Conservation (phyloP, 176 grass and related monocot genomes). For the Ananas comosus region DNA sequence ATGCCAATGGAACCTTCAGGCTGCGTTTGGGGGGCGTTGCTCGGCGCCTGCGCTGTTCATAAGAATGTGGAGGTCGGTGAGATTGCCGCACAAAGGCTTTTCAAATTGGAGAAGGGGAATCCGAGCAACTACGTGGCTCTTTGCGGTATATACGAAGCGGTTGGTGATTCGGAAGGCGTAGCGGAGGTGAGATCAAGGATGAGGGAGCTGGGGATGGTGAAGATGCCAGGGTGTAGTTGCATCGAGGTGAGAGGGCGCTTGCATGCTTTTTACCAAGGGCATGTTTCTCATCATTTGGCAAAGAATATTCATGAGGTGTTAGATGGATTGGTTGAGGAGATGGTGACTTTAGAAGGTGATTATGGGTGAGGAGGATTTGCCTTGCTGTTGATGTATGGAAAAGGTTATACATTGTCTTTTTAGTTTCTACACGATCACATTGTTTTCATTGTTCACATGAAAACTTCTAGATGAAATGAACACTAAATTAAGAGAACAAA, state of each 20-base stretch:
- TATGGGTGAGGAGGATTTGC: constrained; percentile 13
- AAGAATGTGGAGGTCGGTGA: constrained; percentile 47
- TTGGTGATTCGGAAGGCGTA: constrained; percentile 28
- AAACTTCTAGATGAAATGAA: no score
- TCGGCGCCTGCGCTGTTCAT: constrained; percentile 37
- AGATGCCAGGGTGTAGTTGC: constrained; percentile 50
- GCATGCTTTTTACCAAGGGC: constrained; percentile 46
- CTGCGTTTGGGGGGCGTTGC: constrained; percentile 45
- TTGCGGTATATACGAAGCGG: constrained; percentile 38
- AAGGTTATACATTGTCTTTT: no score
- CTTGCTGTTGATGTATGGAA: background rate
- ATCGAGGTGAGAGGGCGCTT: constrained; percentile 39
- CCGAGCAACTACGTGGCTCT: constrained; percentile 53
- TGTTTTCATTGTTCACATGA: no score
- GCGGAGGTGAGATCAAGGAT: constrained; percentile 46
- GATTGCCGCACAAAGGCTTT: constrained; percentile 44
- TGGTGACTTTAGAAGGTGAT: constrained; percentile 17
- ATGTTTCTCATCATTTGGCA: constrained; percentile 18
- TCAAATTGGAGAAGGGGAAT: constrained; percentile 49
- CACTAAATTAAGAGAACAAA: no score
- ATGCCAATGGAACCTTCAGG: constrained; percentile 41
- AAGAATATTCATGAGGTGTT: constrained; percentile 32
- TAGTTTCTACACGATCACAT: no score
- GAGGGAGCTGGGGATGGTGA: constrained; percentile 53
- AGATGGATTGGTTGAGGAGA: constrained; percentile 22